Conservation (phyloP, 257 asterid genomes). For the Knoxia roxburghii region DNA sequence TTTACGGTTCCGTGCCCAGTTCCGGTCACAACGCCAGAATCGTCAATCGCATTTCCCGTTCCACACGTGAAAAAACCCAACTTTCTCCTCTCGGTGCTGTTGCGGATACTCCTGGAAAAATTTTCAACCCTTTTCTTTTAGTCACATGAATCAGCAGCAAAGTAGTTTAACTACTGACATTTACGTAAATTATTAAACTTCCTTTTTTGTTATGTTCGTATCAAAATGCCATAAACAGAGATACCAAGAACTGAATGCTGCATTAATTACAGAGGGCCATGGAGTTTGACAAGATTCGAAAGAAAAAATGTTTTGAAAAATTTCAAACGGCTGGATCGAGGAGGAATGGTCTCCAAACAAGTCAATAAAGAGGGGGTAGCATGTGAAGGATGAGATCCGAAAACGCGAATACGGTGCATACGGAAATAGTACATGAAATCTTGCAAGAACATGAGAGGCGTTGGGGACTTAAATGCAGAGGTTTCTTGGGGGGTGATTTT, state of each 20-base stretch:
- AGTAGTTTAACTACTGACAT: neutral
- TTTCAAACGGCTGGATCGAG: no score
- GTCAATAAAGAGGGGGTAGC: neutral
- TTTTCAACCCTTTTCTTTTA: conserved; percentile 1
- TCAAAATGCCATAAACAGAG: no score
- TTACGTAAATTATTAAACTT: neutral
- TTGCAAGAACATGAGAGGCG: conserved; percentile 10
- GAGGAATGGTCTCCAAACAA: neutral
- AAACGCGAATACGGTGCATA: conserved; percentile 35
- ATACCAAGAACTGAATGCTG: no score
- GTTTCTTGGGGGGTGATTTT: conserved; percentile 15
- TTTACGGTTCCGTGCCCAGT: conserved; percentile 68
- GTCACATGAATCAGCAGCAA: neutral
- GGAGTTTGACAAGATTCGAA: no score
- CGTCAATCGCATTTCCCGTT: conserved; percentile 81
- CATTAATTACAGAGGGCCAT: no score
- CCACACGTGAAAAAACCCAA: conserved; percentile 72
- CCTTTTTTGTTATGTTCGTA: no score
- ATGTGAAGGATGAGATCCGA: conserved; percentile 8
- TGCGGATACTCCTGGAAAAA: conserved; percentile 49
- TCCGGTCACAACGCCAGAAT: conserved; percentile 78
- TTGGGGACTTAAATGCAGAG: conserved; percentile 37
- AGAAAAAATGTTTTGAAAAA: no score
- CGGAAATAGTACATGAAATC: conserved; percentile 31
- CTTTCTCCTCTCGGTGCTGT: conserved; percentile 70